phyloP scores from a whole-genome alignment of 805 yeast genomes.

The Teunomyces barrocoloradensis region DNA sequence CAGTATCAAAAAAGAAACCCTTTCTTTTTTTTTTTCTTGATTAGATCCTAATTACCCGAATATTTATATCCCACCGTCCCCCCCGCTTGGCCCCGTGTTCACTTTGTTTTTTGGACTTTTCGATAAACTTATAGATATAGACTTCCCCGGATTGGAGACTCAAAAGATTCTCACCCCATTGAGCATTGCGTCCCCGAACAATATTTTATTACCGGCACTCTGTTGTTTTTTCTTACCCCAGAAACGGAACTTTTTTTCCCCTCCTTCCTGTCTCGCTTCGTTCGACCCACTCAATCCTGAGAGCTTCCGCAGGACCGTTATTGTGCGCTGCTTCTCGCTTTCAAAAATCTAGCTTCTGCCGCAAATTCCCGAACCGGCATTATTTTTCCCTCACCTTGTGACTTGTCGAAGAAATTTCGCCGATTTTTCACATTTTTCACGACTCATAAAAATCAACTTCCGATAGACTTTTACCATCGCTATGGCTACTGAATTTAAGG shows the following conservation, averaged over 20 bases:
- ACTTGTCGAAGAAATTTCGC: constrained; percentile 2
- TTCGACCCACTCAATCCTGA: background rate
- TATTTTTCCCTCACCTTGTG: constrained; percentile 2
- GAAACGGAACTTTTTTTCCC: background rate
- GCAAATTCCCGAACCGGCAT: constrained; percentile 1
- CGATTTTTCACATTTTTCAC: constrained; percentile 3
- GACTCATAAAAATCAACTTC: background rate
- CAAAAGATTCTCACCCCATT: background rate
- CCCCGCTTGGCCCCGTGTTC: background rate
- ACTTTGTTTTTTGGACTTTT: background rate
- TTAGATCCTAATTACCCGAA: background rate
- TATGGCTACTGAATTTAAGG: constrained; percentile 6
- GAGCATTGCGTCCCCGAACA: constrained; percentile 11
- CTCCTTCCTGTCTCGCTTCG: background rate
- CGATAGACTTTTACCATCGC: background rate
- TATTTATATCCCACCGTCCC: background rate
- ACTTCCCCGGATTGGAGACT: constrained; percentile 3
- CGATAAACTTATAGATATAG: constrained; percentile 3
- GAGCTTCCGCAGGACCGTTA: background rate
- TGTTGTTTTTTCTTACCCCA: background rate
- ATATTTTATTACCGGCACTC: background rate
- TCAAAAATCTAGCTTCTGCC: background rate
- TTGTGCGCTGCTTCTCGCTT: background rate
- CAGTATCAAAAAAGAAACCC: background rate
- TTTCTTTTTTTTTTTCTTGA: background rate